Conservation (phyloP, 2,329 filamentous ascomycete genomes). For the Ophiostoma sp. region DNA sequence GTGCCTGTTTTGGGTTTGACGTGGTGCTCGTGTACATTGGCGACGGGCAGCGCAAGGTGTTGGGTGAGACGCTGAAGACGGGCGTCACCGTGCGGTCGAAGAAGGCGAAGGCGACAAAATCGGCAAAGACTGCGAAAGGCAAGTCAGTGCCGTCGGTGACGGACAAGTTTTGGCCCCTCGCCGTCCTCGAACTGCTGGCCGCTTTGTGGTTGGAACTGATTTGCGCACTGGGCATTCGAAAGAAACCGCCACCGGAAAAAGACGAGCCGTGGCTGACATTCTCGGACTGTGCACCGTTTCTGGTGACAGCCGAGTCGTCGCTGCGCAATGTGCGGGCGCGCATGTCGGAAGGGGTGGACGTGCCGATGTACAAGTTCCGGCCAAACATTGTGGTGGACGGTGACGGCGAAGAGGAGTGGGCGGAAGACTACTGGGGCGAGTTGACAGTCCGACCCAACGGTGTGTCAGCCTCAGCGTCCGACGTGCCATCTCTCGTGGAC, state of each 20-base stretch:
- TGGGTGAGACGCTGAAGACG: conserved; percentile 58
- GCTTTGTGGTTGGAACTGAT: background rate
- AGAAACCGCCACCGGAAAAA: background rate
- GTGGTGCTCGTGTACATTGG: conserved; percentile 67
- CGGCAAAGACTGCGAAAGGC: background rate
- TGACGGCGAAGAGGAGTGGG: conserved; percentile 59
- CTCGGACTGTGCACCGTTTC: conserved; percentile 68
- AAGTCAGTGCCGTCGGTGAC: background rate
- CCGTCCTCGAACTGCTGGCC: background rate
- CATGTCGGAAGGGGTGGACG: conserved; percentile 48
- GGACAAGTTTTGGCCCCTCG: background rate
- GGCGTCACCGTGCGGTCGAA: conserved; percentile 28
- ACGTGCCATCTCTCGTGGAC: background rate
- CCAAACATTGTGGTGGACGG: conserved; percentile 71
- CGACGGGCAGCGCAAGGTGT: conserved; percentile 56
- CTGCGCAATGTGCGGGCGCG: conserved; percentile 64
- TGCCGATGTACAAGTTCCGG: conserved; percentile 70
- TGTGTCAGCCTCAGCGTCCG: background rate
- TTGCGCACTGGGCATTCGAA: background rate
- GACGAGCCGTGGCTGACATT: conserved; percentile 30
- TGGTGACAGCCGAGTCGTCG: conserved; percentile 70
- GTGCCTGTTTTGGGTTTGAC: conserved; percentile 61
- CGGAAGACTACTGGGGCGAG: conserved; percentile 73
- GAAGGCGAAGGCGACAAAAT: background rate
- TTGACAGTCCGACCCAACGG: conserved; percentile 47